Evolutionary conservation across 305 asterid species (phyloP), one percentile per base, ranked within the genome.

Genomic region (Solanum aculeatissimum): DNA sequence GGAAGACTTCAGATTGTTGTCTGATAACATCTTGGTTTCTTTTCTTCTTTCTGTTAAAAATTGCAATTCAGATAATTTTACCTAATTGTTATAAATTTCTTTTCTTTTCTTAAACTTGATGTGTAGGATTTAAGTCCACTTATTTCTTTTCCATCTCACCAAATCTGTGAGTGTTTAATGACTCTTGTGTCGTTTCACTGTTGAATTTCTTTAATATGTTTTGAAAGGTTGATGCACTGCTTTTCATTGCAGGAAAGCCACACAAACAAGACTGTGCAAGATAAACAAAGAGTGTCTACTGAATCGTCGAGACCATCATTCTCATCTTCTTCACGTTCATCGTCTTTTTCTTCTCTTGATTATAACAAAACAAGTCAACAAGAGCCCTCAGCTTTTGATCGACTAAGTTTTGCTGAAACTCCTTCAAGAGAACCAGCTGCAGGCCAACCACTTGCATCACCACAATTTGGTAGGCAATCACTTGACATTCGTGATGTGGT

Each of bases 261-360:
- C 60, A 85, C 91, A 51, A 74, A 85, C 88, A 92, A 90, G 92
- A 88, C 71, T 80, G 68, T 81, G 42, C 93, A 79, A 83, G 99
- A 94, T 78, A 91, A 86, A 80, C 98, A 92, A 69, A 91, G 93
- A 84, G 68, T 90, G 77, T 92, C 94, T 35, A 87, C 94, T 6
- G 99, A 93, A 88, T 92, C 97, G 25, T 92, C 97, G 21, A 84
- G 95, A 87, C 91, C 94, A 12, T 94, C 99, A 23, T 91, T 90
- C 88, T 91, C 99, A 40, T 95, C 97, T 53, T 92, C 97, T 23
- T 94, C 99, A 32, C 96, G 91, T 69, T 92, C 99, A 4, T 95
- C 98, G 68, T 93, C 99, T 1, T 94, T 93, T 90, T 96, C 98
- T 19, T 96, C 98, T 55, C 90, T 92, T 14, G 99, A 96, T 81